Evolutionary conservation across 305 asterid genomes (phyloP).

Genomic region (Solanum hybrid): DNA sequence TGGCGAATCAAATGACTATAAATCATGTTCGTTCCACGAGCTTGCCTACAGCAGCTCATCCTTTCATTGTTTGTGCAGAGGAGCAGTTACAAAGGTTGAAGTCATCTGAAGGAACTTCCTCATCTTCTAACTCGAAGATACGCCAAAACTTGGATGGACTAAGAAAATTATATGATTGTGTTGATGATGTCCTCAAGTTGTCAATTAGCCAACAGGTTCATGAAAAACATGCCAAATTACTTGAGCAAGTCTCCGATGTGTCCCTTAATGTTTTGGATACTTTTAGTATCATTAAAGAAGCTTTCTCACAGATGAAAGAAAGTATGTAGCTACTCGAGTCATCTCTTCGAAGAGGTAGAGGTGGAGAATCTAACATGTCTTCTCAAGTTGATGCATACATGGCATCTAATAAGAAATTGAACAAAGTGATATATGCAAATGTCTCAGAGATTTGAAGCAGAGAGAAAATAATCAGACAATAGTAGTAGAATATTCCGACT

Average conservation of each 20-base stretch:
- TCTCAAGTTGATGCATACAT: neutral
- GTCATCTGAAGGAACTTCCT: neutral
- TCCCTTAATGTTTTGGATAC: conserved; percentile 8
- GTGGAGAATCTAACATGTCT: neutral
- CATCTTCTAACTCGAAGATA: neutral
- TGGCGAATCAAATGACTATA: neutral
- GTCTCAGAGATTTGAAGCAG: neutral
- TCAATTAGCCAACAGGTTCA: neutral
- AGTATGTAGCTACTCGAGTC: neutral
- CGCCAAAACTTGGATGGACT: neutral
- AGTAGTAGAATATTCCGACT: neutral
- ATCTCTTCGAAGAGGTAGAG: neutral
- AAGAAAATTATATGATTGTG: neutral
- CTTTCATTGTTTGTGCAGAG: neutral
- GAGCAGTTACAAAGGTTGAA: neutral
- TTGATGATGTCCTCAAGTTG: neutral
- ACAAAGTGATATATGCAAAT: neutral
- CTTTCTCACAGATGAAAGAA: conserved; percentile 10
- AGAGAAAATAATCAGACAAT: neutral
- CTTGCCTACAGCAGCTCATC: conserved; percentile 12
- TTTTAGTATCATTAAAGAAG: neutral
- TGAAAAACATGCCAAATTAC: neutral
- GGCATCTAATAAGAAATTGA: neutral
- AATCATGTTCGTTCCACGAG: conserved; percentile 8
- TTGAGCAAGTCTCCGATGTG: neutral